Base-by-base conservation (phyloP, 2,329 filamentous ascomycete genomes). In the Fusarium sp. region DNA sequence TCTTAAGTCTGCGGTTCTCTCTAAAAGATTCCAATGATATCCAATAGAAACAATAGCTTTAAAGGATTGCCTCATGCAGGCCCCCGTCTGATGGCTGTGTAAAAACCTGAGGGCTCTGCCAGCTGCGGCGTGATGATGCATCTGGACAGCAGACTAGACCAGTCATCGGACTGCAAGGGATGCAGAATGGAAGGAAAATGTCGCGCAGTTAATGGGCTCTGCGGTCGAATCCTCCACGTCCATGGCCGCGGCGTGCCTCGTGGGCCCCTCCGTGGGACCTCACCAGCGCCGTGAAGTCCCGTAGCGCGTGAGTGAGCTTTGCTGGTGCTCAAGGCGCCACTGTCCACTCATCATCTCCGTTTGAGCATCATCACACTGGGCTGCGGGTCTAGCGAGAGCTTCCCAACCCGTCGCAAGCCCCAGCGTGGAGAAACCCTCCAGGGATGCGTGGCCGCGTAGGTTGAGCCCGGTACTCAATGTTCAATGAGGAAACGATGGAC, bases 331-430 rank as follows among this genome's bases (percentile, higher is more conserved):
- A 39, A 50, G 51, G 46, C 35, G 60, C 58, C 60, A 42, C 51
- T 51, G 40, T 42, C 66, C 70, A 71, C 60, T 45, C 67, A 62
- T 72, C 69, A 69, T 71, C 61, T 72, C 71, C 69, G n/a, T n/a
- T n/a, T n/a, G 71, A 70, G 58, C 45, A 60, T 55, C 55, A 72
- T 63, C 58, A 64, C 55, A 45, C 55, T 58, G 58, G 56, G 21
- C 23, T 55, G 56, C 65, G 67, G 67, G 56, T 56, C 58, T 46
- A 55, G 33, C 25, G 9, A 31, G 48, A 56, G 52, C 49, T 57
- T 25, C 25, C 4, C 25, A 25, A 25, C 25, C 25, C 25, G 25
- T 25, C 25, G 7, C 25, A 25, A 25, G 25, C 48, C 35, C 58
- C 49, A 53, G 49, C 42, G 58, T 59, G 62, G 49, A 59, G 49